Base-by-base conservation (phyloP, 2,329 filamentous ascomycete genomes). In the Pseudogymnoascus sp. region DNA sequence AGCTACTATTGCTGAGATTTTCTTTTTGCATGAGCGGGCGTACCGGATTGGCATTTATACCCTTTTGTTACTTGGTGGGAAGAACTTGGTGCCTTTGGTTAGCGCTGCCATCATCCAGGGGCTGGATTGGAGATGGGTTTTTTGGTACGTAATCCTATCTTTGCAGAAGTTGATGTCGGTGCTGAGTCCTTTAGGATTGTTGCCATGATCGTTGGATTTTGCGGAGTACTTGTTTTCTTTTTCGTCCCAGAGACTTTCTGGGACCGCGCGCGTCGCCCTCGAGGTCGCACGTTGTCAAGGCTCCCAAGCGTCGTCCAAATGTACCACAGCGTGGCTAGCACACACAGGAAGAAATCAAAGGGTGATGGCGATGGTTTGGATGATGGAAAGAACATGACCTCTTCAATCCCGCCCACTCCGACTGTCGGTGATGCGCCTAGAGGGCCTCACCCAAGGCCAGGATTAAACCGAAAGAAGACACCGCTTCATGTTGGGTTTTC, bases 191-290 rank as follows among this genome's bases (percentile, higher is more conserved):
- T 35, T 60, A 89, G 88, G 88, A 87, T 96, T 62, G 86, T 96
- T 52, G 85, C 92, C 0, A 90, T 96, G 3, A 78, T 96, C 8
- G 89, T 92, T 35, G 90, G 81, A 0, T 83, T 90, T 58, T 87
- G 86, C 64, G 82, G 87, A 38, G 73, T 84, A 18, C 77, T 96
- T 2, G 80, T 97, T 1, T 96, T 96, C 73, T 80, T 97, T 64
- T 96, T 96, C 69, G 90, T 96, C 0, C 93, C 93, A 0, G 93
- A 97, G 76, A 96, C 92, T 0, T 97, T 96, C 68, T 97, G 93
- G 93, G 92, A 97, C 74, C 82, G 93, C 58, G 88, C 88, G 2
- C 92, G 93, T 23, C 65, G 69, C n/a, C 66, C 70, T 14, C 69
- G 67, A 52, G 35, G 38, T n/a, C 28, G 58, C 12, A 41, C 58